Evolutionary conservation across 2,329 filamentous ascomycete genomes (phyloP), one percentile per base, ranked within the genome.

Genomic region (Penicillium sp.): DNA sequence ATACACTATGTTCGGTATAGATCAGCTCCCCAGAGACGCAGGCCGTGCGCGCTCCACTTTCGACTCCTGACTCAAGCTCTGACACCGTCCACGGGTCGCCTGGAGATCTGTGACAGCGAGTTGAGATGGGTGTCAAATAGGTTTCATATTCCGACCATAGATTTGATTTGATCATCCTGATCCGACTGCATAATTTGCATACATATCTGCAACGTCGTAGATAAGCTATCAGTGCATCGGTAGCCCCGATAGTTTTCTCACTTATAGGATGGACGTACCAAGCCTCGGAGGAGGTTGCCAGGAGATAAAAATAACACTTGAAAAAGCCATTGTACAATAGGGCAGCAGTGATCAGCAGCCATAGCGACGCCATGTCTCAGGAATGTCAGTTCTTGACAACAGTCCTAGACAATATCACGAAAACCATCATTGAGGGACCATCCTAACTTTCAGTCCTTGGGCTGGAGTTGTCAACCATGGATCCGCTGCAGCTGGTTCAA

Each of bases 301-400:
- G 27, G 27, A 42, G 32, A 27, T 16, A 24, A 32, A 35, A 31
- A 22, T 24, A 16, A 27, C 38, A 28, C 20, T 35, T 8, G 11
- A 20, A 36, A 46, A 53, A 41, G 42, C 16, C 43, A 44, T 51
- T 47, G 42, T 50, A 38, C 32, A 41, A 39, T 37, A 37, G 20
- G 23, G 13, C n/a, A 13, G 29, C 38, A 37, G 10, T 14, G 49
- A 46, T 46, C 49, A 44, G 50, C 46, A 34, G 39, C 40, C 41
- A 38, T 24, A 47, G 42, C 37, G 50, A 39, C 52, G 52, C 47
- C 50, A 53, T 53, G 52, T 55, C 42, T 55, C 47, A 55, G 38
- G 32, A 45, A 36, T 36, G 34, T 23, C 29, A 26, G 7, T 26
- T 26, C 6, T 9, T 3, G 29, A 10, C n/a, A 32, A 16, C 2